Conservation (phyloP, 371 early-diverging fungal genomes). For the Chytridium lagenaria region DNA sequence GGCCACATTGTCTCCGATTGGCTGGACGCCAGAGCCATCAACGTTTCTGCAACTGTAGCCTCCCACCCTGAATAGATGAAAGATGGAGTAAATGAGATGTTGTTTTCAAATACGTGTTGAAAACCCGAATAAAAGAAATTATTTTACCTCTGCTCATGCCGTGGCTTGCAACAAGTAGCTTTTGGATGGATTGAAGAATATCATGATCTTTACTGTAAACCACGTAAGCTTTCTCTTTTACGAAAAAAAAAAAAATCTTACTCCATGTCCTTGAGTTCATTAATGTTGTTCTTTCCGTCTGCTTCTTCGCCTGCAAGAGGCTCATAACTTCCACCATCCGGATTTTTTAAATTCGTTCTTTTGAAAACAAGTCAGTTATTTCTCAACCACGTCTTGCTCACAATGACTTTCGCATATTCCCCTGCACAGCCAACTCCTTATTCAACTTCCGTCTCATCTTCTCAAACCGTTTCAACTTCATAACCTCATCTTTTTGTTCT, state of each 20-base stretch:
- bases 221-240: neutral
- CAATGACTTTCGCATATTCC: constrained; percentile 36
- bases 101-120: neutral
- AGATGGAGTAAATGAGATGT: too few relatives aligned
- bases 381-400: neutral
- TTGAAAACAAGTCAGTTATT: neutral
- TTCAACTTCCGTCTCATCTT: constrained; percentile 46
- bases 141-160: constrained; percentile 40
- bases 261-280: neutral
- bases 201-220: constrained; percentile 19
- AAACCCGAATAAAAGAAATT: neutral
- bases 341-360: constrained; percentile 31
- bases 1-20: constrained; percentile 43
- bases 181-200: constrained; percentile 34
- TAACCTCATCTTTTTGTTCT: constrained; percentile 33
- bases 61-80: constrained; percentile 52
- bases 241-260: neutral
- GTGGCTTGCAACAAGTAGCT: constrained; percentile 34
- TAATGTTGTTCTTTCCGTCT: neutral
- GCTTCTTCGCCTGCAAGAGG: neutral
- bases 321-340: neutral
- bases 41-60: constrained; percentile 42
- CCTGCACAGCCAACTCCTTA: constrained; percentile 47
- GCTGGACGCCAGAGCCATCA: constrained; percentile 30
- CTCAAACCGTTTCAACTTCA: constrained; percentile 41